phyloP scores from a whole-genome alignment of 2,329 filamentous ascomycete genomes.

The Arthrobotrys musiformis region DNA sequence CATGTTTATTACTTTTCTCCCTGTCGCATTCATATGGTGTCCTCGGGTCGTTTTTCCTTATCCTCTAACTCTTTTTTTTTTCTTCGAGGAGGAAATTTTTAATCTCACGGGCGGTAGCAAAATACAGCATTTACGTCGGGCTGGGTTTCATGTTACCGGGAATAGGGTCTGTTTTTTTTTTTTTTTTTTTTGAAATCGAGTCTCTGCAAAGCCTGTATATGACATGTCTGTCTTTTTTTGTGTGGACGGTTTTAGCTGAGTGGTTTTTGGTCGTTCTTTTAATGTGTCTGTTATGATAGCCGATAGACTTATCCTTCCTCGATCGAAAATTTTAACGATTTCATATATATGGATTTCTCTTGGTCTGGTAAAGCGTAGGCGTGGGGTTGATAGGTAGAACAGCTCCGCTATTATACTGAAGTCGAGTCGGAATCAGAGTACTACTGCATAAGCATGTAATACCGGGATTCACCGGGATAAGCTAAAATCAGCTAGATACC shows the following conservation, averaged over 20 bases:
- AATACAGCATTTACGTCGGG: conserved; percentile 6
- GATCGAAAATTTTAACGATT: neutral
- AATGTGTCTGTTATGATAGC: conserved; percentile 8
- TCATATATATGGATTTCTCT: neutral
- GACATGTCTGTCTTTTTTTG: neutral
- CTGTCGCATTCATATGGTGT: conserved; percentile 53
- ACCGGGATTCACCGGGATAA: too few relatives aligned
- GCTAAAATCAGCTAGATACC: too few relatives aligned
- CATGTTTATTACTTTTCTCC: neutral
- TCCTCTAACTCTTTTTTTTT: conserved; percentile 4
- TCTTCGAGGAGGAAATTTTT: neutral
- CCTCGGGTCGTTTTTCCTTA: conserved; percentile 27
- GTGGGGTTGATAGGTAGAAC: too few relatives aligned
- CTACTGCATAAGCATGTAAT: too few relatives aligned
- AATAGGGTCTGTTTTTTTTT: conserved; percentile 19
- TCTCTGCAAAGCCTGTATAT: neutral
- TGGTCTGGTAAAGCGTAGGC: too few relatives aligned
- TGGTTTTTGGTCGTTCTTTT: neutral
- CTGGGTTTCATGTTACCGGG: conserved; percentile 16
- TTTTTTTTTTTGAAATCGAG: neutral
- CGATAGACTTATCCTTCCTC: conserved; percentile 20
- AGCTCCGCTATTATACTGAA: too few relatives aligned
- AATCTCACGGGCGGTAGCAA: conserved; percentile 27
- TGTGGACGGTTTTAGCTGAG: neutral
- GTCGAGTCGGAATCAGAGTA: too few relatives aligned